phyloP scores from a whole-genome alignment of 768 basidiomycete species.

The Amyloporia xantha region DNA sequence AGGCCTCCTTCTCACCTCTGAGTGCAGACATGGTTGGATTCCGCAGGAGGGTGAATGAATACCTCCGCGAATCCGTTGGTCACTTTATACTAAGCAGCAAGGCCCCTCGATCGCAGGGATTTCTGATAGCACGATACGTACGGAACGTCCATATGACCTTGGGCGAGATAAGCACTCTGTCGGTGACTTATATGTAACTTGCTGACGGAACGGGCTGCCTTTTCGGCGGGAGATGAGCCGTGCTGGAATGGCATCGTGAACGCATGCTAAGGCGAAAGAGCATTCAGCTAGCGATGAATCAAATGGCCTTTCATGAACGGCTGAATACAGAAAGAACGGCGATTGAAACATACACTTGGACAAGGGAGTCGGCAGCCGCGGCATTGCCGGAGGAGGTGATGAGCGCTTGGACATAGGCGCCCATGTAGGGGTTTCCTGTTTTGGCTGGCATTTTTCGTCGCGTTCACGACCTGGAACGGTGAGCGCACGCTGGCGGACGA shows the following conservation, averaged over 20 bases:
- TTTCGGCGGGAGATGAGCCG: too few species aligned
- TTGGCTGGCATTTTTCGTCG: conserved; percentile 6
- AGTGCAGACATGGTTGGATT: conserved; percentile 12
- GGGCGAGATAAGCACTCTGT: neutral
- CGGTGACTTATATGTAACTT: neutral
- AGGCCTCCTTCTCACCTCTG: conserved; percentile 1
- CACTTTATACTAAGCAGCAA: neutral
- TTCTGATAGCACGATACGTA: neutral
- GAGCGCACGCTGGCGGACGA: conserved; percentile 18
- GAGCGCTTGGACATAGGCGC: neutral
- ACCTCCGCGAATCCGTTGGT: neutral
- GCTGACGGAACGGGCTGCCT: neutral
- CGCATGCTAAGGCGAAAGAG: too few species aligned
- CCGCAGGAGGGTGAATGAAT: neutral
- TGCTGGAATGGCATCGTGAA: too few species aligned
- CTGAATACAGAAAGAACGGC: too few species aligned
- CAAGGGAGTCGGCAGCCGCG: too few species aligned
- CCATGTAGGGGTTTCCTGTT: neutral
- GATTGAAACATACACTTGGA: too few species aligned
- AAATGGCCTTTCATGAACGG: too few species aligned
- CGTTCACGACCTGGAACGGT: conserved; percentile 7
- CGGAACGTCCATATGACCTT: neutral
- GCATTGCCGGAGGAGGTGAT: too few species aligned
- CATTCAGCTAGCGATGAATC: too few species aligned
- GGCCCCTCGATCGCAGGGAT: neutral